Evolutionary conservation across 2,329 filamentous ascomycete species (phyloP).

Genomic region (Xylariales sp.): DNA sequence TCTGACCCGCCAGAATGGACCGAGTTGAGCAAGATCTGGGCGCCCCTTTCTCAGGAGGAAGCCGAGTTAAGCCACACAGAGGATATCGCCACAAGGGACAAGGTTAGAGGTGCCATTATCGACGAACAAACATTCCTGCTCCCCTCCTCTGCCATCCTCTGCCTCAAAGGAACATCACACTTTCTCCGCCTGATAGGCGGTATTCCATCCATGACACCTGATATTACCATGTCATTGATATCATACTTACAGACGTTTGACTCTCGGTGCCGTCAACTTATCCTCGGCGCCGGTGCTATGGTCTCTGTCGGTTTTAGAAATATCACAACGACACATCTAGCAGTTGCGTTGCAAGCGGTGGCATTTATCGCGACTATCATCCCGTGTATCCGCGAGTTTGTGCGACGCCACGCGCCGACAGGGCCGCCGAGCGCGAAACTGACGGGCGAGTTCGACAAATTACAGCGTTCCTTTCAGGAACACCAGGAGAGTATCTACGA

Average conservation of each 20-base stretch:
- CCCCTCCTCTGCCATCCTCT: constrained; percentile 75
- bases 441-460: constrained; percentile 84
- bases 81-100: constrained; percentile 50
- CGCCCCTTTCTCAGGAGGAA: constrained; percentile 40
- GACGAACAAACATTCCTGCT: constrained; percentile 84
- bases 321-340: constrained; percentile 93
- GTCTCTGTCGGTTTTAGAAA: constrained; percentile 86
- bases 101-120: constrained; percentile 68
- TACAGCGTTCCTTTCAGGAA: constrained; percentile 78
- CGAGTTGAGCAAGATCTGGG: constrained; percentile 55
- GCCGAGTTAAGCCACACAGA: constrained; percentile 35
- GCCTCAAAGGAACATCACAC: constrained; percentile 74
- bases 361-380: constrained; percentile 84
- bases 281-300: constrained; percentile 90
- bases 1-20: constrained; percentile 65
- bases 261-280: constrained; percentile 91
- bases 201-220: constrained; percentile 84
- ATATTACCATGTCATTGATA: constrained; percentile 74
- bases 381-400: constrained; percentile 87
- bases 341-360: constrained; percentile 83
- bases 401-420: constrained; percentile 66
- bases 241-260: constrained; percentile 93
- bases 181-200: constrained; percentile 79
- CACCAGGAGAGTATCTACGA: constrained; percentile 89
- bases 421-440: constrained; percentile 49